Evolutionary conservation across 192 early-diverging fungal genomes (phyloP).

Genomic region (Cladochytrium replicatum): DNA sequence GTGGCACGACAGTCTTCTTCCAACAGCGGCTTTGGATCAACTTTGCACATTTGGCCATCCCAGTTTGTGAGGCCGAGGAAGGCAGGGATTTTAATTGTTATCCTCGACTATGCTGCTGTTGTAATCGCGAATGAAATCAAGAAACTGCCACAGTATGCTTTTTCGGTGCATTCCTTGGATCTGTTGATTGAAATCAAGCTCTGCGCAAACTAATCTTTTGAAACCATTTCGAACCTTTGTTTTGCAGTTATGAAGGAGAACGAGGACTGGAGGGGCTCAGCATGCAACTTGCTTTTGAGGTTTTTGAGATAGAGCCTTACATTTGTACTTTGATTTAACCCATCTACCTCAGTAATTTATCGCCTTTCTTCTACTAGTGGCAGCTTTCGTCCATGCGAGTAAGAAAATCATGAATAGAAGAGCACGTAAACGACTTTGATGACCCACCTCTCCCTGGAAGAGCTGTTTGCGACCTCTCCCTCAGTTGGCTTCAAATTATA

Average conservation of each 20-base stretch:
- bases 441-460: background rate
- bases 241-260: background rate
- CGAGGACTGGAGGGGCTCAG: background rate
- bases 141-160: background rate
- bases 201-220: background rate
- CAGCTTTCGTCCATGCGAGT: background rate
- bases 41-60: background rate
- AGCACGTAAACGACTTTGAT: background rate
- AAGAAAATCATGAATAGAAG: background rate
- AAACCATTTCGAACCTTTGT: background rate
- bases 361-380: background rate
- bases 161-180: background rate
- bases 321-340: background rate
- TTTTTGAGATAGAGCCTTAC: background rate
- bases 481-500: background rate
- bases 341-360: background rate
- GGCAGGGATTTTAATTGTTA: background rate
- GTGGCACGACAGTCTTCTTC: background rate
- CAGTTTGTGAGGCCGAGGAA: background rate
- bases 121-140: background rate
- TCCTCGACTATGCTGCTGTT: background rate
- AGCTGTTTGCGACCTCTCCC: background rate
- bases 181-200: no score
- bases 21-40: background rate
- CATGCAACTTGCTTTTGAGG: background rate